These are phyloP conservation scores for Salix arbutifolia DNA, from an alignment of 345 rosid genomes.

Conservation along the genomic window DNA sequence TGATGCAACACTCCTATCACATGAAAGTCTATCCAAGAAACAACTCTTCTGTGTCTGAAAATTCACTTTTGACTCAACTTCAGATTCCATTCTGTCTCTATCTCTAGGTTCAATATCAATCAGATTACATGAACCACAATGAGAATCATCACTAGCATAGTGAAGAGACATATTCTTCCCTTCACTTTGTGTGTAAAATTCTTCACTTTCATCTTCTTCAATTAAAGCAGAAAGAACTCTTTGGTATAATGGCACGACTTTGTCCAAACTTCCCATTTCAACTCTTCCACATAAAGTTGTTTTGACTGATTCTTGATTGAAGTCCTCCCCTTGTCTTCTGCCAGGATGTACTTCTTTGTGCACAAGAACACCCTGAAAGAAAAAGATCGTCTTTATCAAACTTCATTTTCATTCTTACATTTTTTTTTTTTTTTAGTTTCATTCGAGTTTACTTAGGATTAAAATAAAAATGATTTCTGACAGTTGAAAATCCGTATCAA, in stretches of 20 bases:
- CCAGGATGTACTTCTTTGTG: constrained; percentile 41
- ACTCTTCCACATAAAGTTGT: constrained; percentile 42
- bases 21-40: constrained; percentile 60
- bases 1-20: constrained; percentile 62
- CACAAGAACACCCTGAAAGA: constrained; percentile 45
- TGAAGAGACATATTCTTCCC: constrained; percentile 74
- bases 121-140: constrained; percentile 88
- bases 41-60: constrained; percentile 60
- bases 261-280: constrained; percentile 53
- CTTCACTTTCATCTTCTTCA: constrained; percentile 89
- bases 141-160: constrained; percentile 92
- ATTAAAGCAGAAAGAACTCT: constrained; percentile 89
- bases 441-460: neutral
- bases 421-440: neutral
- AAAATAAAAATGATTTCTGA: neutral
- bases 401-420: constrained; percentile 1
- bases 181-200: constrained; percentile 50
- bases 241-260: constrained; percentile 69
- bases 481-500: neutral
- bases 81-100: constrained; percentile 89
- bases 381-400: constrained; percentile 14
- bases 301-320: constrained; percentile 37
- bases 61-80: constrained; percentile 75
- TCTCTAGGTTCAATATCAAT: constrained; percentile 77
- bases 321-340: constrained; percentile 35